A percentile compares a stretch with the other conserved stretches of the same genome.
These are phyloP conservation scores for Mentha longifolia DNA, from an alignment of 257 asterid genomes.

Conservation along the genomic window DNA sequence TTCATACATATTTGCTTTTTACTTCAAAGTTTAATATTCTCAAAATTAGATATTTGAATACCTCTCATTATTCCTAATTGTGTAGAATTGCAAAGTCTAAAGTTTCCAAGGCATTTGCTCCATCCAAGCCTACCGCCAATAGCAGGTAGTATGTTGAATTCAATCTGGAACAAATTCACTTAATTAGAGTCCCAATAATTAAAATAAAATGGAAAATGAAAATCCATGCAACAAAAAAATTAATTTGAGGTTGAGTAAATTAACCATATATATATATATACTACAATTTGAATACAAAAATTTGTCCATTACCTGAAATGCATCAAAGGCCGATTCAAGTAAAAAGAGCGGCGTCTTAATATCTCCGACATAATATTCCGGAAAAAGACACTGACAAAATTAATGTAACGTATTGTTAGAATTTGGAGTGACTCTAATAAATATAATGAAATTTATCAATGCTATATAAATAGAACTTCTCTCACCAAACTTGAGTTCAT, in stretches of 20 bases:
- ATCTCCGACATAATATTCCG: constrained; percentile 41
- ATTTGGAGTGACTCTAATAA: too few species aligned
- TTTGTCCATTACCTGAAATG: constrained; percentile 34
- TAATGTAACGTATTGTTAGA: too few species aligned
- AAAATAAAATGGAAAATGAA: neutral
- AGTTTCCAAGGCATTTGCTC: constrained; percentile 26
- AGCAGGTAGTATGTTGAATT: constrained; percentile 21
- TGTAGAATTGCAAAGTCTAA: constrained; percentile 32
- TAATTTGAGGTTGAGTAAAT: neutral
- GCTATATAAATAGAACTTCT: too few species aligned
- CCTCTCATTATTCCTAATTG: constrained; percentile 35
- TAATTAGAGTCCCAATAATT: neutral
- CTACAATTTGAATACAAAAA: too few species aligned
- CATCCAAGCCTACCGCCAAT: constrained; percentile 31
- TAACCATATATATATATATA: too few species aligned
- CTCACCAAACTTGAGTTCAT: constrained; percentile 39
- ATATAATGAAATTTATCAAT: neutral
- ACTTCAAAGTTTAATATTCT: too few species aligned
- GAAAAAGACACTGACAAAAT: constrained; percentile 42
- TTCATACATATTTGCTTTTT: too few species aligned
- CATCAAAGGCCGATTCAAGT: constrained; percentile 40
- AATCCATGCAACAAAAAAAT: neutral
- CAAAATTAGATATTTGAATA: neutral
- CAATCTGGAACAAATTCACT: constrained; percentile 9
- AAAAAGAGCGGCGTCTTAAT: constrained; percentile 41